These are phyloP conservation scores for Calonectria crousiana DNA, from an alignment of 2,329 filamentous ascomycete species.

Conservation along the genomic window DNA sequence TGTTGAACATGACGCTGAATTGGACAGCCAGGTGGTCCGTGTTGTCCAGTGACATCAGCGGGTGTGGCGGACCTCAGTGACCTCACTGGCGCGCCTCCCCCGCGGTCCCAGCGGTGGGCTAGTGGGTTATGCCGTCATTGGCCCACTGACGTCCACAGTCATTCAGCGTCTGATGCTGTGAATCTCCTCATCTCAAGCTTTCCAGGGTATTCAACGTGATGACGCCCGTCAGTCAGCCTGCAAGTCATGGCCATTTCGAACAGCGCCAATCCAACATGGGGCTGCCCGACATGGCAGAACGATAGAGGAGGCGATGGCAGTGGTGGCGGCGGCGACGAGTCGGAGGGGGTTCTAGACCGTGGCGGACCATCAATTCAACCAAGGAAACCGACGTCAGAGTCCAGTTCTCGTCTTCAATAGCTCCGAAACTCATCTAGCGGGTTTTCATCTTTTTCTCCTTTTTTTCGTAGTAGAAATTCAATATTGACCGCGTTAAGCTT, in stretches of 20 bases:
- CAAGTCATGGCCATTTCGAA: neutral
- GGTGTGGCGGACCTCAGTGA: constrained; percentile 29
- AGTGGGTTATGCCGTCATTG: constrained; percentile 39
- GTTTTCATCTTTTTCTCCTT: neutral
- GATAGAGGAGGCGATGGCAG: neutral
- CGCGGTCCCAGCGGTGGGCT: neutral
- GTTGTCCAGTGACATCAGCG: constrained; percentile 41
- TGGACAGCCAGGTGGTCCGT: constrained; percentile 5
- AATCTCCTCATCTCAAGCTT: neutral
- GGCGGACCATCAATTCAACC: neutral
- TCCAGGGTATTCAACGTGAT: constrained; percentile 9
- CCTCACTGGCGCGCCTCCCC: constrained; percentile 39
- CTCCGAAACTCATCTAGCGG: neutral
- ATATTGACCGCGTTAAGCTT: constrained; percentile 4
- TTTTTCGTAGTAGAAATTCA: neutral
- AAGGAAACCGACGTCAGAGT: neutral
- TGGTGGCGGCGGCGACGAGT: neutral
- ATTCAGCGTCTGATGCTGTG: neutral
- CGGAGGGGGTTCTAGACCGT: neutral
- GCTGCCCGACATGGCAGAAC: neutral
- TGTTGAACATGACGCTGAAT: neutral
- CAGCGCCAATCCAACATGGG: neutral
- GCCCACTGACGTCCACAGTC: constrained; percentile 1
- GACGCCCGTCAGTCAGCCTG: neutral
- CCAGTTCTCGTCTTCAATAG: neutral